Conservation (phyloP, 805 yeast species). For the Lachancea quebecensis region DNA sequence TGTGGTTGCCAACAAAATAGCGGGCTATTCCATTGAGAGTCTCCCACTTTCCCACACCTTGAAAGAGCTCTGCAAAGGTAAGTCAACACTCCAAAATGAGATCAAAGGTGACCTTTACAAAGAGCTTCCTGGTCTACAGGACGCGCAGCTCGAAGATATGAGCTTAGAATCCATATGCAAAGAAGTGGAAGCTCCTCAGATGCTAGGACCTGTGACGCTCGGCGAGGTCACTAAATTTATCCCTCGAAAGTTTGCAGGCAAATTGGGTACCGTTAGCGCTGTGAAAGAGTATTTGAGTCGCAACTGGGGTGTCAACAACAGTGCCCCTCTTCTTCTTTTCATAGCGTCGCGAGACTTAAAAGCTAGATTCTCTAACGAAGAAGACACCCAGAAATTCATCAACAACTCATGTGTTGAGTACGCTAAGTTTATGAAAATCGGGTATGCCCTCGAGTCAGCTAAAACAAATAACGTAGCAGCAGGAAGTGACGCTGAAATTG, state of each 20-base stretch:
- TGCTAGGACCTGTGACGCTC: slow-evolving; percentile 9
- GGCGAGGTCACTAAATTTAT: slow-evolving; percentile 9
- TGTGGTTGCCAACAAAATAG: slow-evolving; percentile 17
- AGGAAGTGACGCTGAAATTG: slow-evolving; percentile 38
- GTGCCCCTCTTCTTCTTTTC: slow-evolving; percentile 10
- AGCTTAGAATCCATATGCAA: slow-evolving; percentile 1
- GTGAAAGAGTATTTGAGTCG: slow-evolving; percentile 9
- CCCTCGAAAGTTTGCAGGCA: slow-evolving; percentile 7
- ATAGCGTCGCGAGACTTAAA: slow-evolving; percentile 6
- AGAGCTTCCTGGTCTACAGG: slow-evolving; percentile 8
- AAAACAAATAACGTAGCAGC: too few relatives aligned
- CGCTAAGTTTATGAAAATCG: slow-evolving; percentile 48
- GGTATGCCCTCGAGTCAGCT: slow-evolving; percentile 64
- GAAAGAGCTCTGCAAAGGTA: slow-evolving; percentile 91
- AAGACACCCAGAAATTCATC: slow-evolving; percentile 6
- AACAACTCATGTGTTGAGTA: slow-evolving; percentile 8
- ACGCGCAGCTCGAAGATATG: slow-evolving; percentile 10
- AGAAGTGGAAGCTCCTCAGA: slow-evolving; percentile 2
- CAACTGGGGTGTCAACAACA: slow-evolving; percentile 8
- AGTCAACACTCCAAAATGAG: slow-evolving; percentile 52
- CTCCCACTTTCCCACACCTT: slow-evolving; percentile 73
- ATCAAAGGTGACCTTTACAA: slow-evolving; percentile 11
- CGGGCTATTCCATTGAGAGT: slow-evolving; percentile 14
- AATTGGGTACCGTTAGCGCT: slow-evolving; percentile 5
- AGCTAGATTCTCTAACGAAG: slow-evolving; percentile 4